A percentile compares a stretch with the other conserved stretches of the same genome.
Conservation (phyloP, 1,284 basidiomycete species). For the Moniliophthora roreri region DNA sequence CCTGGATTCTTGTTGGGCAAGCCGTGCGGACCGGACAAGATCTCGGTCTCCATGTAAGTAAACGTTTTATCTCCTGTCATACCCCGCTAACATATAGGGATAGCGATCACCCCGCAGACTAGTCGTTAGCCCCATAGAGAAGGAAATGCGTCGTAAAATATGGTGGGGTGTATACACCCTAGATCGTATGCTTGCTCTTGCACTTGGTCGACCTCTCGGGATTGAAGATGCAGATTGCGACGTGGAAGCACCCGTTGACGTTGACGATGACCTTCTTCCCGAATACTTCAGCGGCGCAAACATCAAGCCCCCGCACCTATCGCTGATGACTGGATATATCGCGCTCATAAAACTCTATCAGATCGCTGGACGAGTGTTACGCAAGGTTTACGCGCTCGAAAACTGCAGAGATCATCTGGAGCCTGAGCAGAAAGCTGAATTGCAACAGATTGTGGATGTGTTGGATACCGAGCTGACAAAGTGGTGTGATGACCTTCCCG, state of each 20-base stretch:
- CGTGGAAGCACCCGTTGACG: constrained; percentile 75
- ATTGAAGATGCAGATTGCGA: constrained; percentile 82
- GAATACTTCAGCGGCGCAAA: constrained; percentile 68
- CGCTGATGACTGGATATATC: constrained; percentile 80
- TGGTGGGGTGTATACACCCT: constrained; percentile 91
- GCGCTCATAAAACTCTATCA: constrained; percentile 77
- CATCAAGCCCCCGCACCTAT: constrained; percentile 53
- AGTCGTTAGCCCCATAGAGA: constrained; percentile 69
- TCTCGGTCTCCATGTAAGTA: constrained; percentile 82
- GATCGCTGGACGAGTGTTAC: constrained; percentile 80
- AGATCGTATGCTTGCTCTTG: constrained; percentile 87
- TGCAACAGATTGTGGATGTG: constrained; percentile 73
- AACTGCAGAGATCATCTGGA: constrained; percentile 73
- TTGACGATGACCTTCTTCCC: constrained; percentile 76
- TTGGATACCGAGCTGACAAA: constrained; percentile 74
- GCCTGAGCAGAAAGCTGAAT: constrained; percentile 67
- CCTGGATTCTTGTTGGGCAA: constrained; percentile 87
- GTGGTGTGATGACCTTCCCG: constrained; percentile 80
- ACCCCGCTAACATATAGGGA: constrained; percentile 18
- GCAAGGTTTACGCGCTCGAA: constrained; percentile 78
- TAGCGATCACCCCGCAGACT: constrained; percentile 82
- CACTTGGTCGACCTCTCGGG: constrained; percentile 79
- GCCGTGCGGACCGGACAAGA: constrained; percentile 86
- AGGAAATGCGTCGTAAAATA: constrained; percentile 84
- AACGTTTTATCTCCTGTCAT: constrained; percentile 1